Conservation (phyloP, 139 green algal genomes). For the Coelastrella sp. region DNA sequence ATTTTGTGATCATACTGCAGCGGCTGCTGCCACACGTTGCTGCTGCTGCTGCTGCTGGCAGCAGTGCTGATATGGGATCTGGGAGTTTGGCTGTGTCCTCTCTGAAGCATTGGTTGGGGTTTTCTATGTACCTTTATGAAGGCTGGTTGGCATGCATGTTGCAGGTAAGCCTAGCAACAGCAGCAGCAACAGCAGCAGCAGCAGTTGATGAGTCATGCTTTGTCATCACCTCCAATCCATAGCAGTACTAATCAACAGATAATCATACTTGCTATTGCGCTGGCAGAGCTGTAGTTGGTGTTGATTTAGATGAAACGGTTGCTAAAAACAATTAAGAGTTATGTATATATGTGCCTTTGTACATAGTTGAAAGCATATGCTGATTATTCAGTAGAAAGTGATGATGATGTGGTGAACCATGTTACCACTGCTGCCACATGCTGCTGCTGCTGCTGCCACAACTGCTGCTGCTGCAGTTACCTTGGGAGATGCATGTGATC, state of each 20-base stretch:
- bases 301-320: no score
- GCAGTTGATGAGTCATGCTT: no score
- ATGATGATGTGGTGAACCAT: no score
- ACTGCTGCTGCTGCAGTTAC: slow-evolving; percentile 28
- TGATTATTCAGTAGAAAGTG: not conserved
- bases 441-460: slow-evolving; percentile 22
- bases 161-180: not conserved
- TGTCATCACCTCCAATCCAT: no score
- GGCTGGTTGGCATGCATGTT: not conserved
- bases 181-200: no score
- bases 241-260: no score
- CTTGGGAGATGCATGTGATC: not conserved
- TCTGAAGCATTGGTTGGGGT: not conserved
- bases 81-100: not conserved
- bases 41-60: not conserved
- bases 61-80: not conserved
- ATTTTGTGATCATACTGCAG: not conserved
- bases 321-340: no score
- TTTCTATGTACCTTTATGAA: not conserved
- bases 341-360: no score
- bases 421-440: not conserved
- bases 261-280: no score
- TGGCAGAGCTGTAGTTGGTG: no score
- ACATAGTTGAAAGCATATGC: not conserved
- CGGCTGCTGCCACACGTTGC: not conserved